Conservation (phyloP, 148 eudicot genomes). For the Camellia lanceoleosa region DNA sequence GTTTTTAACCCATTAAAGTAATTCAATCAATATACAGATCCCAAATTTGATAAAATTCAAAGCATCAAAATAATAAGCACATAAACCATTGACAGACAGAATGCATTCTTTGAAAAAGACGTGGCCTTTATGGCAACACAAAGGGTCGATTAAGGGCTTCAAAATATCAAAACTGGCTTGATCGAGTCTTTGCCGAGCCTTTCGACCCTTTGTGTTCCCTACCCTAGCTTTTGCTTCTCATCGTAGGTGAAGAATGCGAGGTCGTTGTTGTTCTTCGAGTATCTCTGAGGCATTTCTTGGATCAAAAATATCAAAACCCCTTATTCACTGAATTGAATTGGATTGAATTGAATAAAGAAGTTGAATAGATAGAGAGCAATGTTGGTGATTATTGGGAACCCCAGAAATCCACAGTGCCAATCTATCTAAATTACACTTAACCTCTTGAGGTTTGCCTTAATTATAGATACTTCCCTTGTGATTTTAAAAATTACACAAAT, state of each 20-base stretch:
- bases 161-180: constrained; percentile 41
- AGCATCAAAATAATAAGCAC: neutral
- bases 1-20: no score
- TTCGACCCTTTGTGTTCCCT: constrained; percentile 79
- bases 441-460: no score
- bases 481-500: no score
- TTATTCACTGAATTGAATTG: no score
- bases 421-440: no score
- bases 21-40: neutral
- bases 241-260: constrained; percentile 94
- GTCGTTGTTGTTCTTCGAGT: constrained; percentile 96
- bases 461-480: no score
- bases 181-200: constrained; percentile 88
- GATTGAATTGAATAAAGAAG: no score
- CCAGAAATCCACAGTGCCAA: neutral
- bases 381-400: neutral
- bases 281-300: constrained; percentile 81
- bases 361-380: neutral
- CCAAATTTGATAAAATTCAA: no score
- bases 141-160: constrained; percentile 79
- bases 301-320: neutral
- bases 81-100: constrained; percentile 29
- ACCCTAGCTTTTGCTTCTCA: constrained; percentile 85
- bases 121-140: constrained; percentile 84
- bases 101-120: constrained; percentile 91